Evolutionary conservation across 2,329 filamentous ascomycete genomes (phyloP).

Genomic region (Helicocarpus griseus): DNA sequence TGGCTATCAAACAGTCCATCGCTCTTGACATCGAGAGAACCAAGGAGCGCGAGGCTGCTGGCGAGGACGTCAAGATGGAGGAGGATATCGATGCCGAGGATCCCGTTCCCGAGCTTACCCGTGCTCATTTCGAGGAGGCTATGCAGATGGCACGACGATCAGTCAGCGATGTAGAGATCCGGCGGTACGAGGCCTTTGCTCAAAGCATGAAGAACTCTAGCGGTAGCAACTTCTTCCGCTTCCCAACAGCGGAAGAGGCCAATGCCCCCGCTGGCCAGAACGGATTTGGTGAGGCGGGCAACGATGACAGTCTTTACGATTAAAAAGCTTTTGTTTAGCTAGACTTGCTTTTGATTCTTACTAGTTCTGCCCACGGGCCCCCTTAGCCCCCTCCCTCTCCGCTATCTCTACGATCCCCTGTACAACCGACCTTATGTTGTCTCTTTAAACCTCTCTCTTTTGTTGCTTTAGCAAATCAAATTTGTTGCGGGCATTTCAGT

Average conservation of each 20-base stretch:
- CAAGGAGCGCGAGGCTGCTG: slow-evolving; percentile 80
- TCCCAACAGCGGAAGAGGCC: slow-evolving; percentile 58
- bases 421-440: not conserved
- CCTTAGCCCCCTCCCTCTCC: not conserved
- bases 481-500: not conserved
- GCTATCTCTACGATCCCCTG: too few species aligned
- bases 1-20: slow-evolving; percentile 98
- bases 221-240: slow-evolving; percentile 95
- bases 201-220: slow-evolving; percentile 99
- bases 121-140: slow-evolving; percentile 95
- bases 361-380: not conserved
- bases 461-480: not conserved
- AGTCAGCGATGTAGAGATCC: slow-evolving; percentile 93
- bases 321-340: slow-evolving; percentile 1
- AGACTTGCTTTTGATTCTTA: not conserved
- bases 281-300: slow-evolving; percentile 73
- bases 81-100: slow-evolving; percentile 67
- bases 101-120: slow-evolving; percentile 90
- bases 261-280: slow-evolving; percentile 38
- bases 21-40: slow-evolving; percentile 74
- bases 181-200: slow-evolving; percentile 94
- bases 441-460: not conserved
- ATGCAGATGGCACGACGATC: slow-evolving; percentile 92
- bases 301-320: slow-evolving; percentile 96
- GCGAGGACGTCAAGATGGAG: slow-evolving; percentile 67